Evolutionary conservation across 1,284 basidiomycete species (phyloP).

Genomic region (Trichosporon sp.): DNA sequence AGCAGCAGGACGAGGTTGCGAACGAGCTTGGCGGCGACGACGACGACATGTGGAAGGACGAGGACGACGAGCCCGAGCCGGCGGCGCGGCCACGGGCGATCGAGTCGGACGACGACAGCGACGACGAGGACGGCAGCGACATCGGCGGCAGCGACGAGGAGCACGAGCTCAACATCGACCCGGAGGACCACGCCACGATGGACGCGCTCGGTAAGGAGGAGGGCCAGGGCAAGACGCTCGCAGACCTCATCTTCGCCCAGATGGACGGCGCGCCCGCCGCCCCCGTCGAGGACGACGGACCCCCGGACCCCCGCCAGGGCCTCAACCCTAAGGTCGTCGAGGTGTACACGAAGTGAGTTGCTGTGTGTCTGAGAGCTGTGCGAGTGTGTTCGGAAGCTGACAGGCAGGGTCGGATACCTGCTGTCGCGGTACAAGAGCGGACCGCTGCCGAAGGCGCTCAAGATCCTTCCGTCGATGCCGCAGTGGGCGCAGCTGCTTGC

Average conservation of each 20-base stretch:
- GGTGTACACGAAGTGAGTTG: conserved; percentile 80
- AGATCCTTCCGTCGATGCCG: conserved; percentile 92
- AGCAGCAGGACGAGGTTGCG: conserved; percentile 87
- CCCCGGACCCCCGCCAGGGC: conserved; percentile 80
- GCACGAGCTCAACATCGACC: conserved; percentile 70
- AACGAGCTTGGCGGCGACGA: conserved; percentile 53
- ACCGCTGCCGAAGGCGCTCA: conserved; percentile 94
- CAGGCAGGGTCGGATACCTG: conserved; percentile 70
- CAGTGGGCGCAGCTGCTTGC: conserved; percentile 96
- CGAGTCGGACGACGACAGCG: conserved; percentile 41
- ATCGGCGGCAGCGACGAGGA: conserved; percentile 53
- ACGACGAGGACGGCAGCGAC: conserved; percentile 43
- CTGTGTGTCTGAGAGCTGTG: not conserved
- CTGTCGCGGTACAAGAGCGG: conserved; percentile 92
- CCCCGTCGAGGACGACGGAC: conserved; percentile 56
- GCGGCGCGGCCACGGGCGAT: conserved; percentile 15
- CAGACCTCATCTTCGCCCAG: conserved; percentile 94
- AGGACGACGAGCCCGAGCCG: conserved; percentile 49
- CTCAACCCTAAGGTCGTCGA: conserved; percentile 95
- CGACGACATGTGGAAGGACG: conserved; percentile 45
- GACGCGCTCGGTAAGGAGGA: conserved; percentile 58
- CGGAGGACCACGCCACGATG: conserved; percentile 74
- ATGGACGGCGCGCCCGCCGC: conserved; percentile 60
- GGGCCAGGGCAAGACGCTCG: conserved; percentile 71
- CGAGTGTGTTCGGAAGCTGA: not conserved